phyloP scores from a whole-genome alignment of 1,139 yeast genomes.

The Candida glucosophila region DNA sequence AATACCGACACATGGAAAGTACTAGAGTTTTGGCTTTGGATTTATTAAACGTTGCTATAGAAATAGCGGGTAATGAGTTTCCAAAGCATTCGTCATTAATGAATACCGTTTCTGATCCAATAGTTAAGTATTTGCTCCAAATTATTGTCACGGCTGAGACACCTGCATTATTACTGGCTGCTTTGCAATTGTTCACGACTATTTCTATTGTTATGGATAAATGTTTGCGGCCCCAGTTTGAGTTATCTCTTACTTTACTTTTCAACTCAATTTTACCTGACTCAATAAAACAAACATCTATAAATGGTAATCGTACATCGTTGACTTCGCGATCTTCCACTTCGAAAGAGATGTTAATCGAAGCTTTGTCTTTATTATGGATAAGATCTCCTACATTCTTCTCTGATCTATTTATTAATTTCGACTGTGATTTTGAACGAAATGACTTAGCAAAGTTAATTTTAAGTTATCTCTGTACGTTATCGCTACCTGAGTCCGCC shows the following conservation, averaged over 20 bases:
- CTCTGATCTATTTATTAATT: slow-evolving; percentile 68
- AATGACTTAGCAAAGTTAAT: slow-evolving; percentile 69
- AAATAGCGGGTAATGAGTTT: slow-evolving; percentile 66
- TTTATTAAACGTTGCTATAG: slow-evolving; percentile 70
- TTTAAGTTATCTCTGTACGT: slow-evolving; percentile 61
- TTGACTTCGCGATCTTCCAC: slow-evolving; percentile 22
- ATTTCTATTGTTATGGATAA: slow-evolving; percentile 51
- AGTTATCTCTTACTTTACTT: slow-evolving; percentile 52
- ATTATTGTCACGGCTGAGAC: slow-evolving; percentile 66
- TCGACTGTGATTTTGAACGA: slow-evolving; percentile 87
- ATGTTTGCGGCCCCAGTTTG: slow-evolving; percentile 57
- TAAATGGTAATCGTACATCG: slow-evolving; percentile 17
- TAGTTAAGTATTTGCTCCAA: slow-evolving; percentile 76
- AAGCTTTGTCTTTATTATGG: slow-evolving; percentile 78
- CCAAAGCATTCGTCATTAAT: slow-evolving; percentile 61
- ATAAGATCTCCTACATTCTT: slow-evolving; percentile 75
- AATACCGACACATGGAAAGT: slow-evolving; percentile 78
- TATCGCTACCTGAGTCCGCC: slow-evolving; percentile 79
- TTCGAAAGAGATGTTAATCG: slow-evolving; percentile 72
- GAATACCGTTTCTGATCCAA: slow-evolving; percentile 63
- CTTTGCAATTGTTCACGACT: slow-evolving; percentile 70
- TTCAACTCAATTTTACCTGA: slow-evolving; percentile 46
- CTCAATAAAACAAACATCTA: slow-evolving; percentile 10
- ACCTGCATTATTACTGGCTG: slow-evolving; percentile 60
- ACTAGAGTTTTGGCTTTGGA: slow-evolving; percentile 78